Base-by-base conservation (phyloP, 2,329 filamentous ascomycete species). In the Basipetospora chlamydospora region DNA sequence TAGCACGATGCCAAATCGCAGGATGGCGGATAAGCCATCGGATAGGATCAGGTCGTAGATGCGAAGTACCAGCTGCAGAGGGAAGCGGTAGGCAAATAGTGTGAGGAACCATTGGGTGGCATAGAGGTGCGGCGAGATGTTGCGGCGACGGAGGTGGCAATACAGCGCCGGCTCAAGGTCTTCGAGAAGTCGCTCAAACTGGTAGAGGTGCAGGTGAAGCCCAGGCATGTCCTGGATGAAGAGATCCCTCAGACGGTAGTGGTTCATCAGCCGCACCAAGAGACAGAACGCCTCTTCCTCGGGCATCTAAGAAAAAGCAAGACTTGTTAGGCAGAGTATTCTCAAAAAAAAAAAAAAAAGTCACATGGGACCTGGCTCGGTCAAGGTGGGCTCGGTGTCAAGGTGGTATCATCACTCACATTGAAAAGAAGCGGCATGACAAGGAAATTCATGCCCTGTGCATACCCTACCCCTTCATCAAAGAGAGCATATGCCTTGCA, bases 71-170 rank as follows among this genome's bases (percentile, higher is more conserved):
- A 98, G 74, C 53, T 98, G 90, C 6, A 98, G 68, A 7, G 90
- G 90, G 56, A 98, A 98, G 28, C 92, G 82, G 56, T 98, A 98
- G 22, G 88, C 86, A 52, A 98, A 98, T n/a, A 98, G 68, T 0
- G 90, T 98, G 34, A 98, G 70, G 59, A 98, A 98, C 90, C 90
- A 98, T 56, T 98, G 90, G 0, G 90, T 98, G 30, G 90, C 90
- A 53, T 98, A 98, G 7, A 98, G 68, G 51, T 94, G 85, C 1
- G 90, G 81, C 7, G 81, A 81, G 38, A 98, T 90, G 44, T 84
- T 79, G 39, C 82, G 76, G 40, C 90, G 78, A 50, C 83, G 82
- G 39, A 98, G 73, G 56, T 98, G 90, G 53, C 88, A 95, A 59
- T 93, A 95, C 6, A 98, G 64, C 2, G 87, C 87, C 2, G 92